phyloP scores from a whole-genome alignment of 306 rosid genomes.

The Comarum palustre region DNA sequence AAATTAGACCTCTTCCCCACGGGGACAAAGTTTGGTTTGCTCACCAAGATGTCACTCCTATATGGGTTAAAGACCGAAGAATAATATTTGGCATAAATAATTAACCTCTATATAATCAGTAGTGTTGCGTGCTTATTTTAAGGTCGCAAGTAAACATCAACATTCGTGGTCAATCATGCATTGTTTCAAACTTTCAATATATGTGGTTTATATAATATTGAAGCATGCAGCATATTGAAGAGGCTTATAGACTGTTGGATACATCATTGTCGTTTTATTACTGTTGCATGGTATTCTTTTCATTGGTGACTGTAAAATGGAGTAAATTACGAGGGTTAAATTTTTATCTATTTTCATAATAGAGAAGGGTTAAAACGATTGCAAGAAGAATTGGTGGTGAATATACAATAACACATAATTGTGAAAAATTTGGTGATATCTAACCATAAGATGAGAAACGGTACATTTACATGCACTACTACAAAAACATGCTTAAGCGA shows the following conservation, averaged over 20 bases:
- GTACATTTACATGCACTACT: too few relatives aligned
- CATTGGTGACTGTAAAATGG: too few relatives aligned
- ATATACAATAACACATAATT: too few relatives aligned
- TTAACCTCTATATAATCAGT: not conserved
- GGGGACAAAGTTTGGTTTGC: slow-evolving; percentile 24
- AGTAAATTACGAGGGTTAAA: too few relatives aligned
- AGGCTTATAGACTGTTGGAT: not conserved
- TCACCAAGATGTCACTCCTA: slow-evolving; percentile 9
- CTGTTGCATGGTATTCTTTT: too few relatives aligned
- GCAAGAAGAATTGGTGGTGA: too few relatives aligned
- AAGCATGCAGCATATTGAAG: not conserved
- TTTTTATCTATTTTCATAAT: too few relatives aligned
- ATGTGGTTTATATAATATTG: too few relatives aligned
- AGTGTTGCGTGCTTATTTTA: not conserved
- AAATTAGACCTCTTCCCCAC: slow-evolving; percentile 30
- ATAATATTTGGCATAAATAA: slow-evolving; percentile 15
- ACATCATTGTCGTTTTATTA: not conserved
- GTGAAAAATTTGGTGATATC: too few relatives aligned
- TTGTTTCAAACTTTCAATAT: not conserved
- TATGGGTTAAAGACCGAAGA: slow-evolving; percentile 11
- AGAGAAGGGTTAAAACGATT: too few relatives aligned
- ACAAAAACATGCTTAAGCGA: too few relatives aligned
- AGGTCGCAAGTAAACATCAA: not conserved
- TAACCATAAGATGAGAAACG: too few relatives aligned
- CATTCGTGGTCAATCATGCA: not conserved